Base-by-base conservation (phyloP, 805 yeast species). In the Saccharomycopsis fibuligera region DNA sequence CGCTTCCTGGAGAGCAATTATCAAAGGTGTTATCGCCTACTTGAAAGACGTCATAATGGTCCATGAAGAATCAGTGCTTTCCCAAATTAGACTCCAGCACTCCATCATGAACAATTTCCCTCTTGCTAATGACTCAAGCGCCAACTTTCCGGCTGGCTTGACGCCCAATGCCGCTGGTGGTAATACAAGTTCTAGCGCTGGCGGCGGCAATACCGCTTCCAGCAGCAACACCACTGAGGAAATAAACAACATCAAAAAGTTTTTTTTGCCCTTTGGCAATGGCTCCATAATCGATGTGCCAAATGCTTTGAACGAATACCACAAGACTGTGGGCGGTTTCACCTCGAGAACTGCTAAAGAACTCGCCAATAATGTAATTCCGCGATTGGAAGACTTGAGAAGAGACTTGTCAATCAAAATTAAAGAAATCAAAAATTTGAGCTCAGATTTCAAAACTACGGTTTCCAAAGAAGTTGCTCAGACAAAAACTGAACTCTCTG, bases 11-110 rank as follows among this genome's bases (percentile, higher is more conserved):
- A 72, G 96, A 50, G 74, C 76, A 36, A 78, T 90, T 48, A 80
- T 89, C 49, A 79, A 81, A 53, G 83, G 91, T 31, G 67, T 91
- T 48, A 73, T 86, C 19, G 77, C 74, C 41, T 91, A 91, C 60
- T 70, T 91, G 54, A 77, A 76, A 53, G 96, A 89, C 59, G 81
- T 80, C 35, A 88, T 87, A 8, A 75, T 85, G 12, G 90, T 86
- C 49, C 93, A 89, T 62, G 96, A 90, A 63, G 96, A 90, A 61
- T 76, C 87, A 16, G 81, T 86, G 31, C 78, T 96, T 51, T 95
- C 87, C 59, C 93, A 87, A 56, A 66, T 82, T 44, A 70, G 96
- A 44, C 72, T 89, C 40, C 86, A 87, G 52, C 90, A 87, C 62
- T 88, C 95, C 8, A 82, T 86, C 17, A 68, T 50, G 10, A 46